Percentiles rank a stretch among this genome's conserved stretches.
Conservation (phyloP, 2,329 filamentous ascomycete genomes). For the Geosmithia putterillii region DNA sequence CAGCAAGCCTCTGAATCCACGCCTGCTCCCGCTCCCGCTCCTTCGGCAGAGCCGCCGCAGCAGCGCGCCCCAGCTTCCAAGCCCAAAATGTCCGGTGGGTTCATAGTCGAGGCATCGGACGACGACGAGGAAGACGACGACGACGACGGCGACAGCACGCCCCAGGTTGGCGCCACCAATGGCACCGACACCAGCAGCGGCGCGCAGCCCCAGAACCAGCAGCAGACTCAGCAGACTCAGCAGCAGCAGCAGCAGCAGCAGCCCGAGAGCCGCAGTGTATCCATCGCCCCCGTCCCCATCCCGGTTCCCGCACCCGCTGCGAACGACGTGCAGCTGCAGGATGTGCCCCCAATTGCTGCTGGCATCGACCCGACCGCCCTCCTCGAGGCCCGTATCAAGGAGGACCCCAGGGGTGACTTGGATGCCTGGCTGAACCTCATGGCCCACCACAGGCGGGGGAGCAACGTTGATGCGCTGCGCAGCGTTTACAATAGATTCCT, state of each 20-base stretch:
- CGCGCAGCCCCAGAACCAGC: constrained; percentile 1
- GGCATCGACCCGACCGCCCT: constrained; percentile 59
- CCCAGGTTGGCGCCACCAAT: too few relatives aligned
- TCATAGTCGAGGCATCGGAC: constrained; percentile 48
- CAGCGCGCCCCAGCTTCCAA: constrained; percentile 29
- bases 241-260: constrained; percentile 2
- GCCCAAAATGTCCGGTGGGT: constrained; percentile 47
- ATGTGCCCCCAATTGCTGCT: constrained; percentile 21
- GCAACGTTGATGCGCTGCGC: constrained; percentile 71
- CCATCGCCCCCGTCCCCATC: constrained; percentile 4
- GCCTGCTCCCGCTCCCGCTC: background rate
- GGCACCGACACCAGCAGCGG: background rate
- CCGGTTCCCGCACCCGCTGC: constrained; percentile 12
- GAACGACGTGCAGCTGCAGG: constrained; percentile 6
- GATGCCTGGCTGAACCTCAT: constrained; percentile 87
- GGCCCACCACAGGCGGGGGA: constrained; percentile 68
- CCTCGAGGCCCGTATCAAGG: constrained; percentile 80
- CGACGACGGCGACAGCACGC: constrained; percentile 13
- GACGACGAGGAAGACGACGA: constrained; percentile 33
- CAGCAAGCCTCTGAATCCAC: constrained; percentile 18
- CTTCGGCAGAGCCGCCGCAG: constrained; percentile 7
- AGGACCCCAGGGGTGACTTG: constrained; percentile 85
- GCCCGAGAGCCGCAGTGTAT: constrained; percentile 5
- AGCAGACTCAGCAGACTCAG: background rate
- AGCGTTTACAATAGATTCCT: constrained; percentile 78